A percentile compares a stretch with the other conserved stretches of the same genome.
These are phyloP conservation scores for Hypoxylon trugodes DNA, from an alignment of 495 filamentous ascomycete genomes.

Conservation along the genomic window DNA sequence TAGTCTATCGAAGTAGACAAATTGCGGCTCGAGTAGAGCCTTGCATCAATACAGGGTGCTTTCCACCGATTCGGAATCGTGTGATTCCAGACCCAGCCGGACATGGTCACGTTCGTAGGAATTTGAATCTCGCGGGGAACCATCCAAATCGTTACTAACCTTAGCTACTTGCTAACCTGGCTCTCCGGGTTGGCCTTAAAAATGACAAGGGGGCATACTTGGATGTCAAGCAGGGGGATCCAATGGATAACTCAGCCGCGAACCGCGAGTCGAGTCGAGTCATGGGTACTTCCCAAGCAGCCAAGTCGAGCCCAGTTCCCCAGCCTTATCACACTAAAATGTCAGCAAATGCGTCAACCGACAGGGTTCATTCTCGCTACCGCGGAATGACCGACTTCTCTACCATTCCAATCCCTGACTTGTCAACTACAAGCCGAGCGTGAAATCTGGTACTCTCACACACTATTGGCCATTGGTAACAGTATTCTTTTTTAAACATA, in stretches of 20 bases:
- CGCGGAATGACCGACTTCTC: conserved; percentile 33
- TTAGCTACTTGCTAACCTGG: conserved; percentile 1
- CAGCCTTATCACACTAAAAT: conserved; percentile 35
- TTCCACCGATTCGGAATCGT: background rate
- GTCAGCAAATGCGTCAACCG: conserved; percentile 1
- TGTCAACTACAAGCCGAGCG: background rate
- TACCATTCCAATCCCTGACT: conserved; percentile 8
- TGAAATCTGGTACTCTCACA: background rate
- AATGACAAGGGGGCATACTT: background rate
- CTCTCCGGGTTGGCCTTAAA: background rate
- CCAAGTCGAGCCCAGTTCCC: background rate
- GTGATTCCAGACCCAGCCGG: background rate
- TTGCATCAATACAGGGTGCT: conserved; percentile 1
- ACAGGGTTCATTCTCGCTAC: conserved; percentile 5
- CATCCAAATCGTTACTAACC: conserved; percentile 16
- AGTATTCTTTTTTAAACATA: conserved; percentile 17
- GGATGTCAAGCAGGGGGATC: conserved; percentile 4
- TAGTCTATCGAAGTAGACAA: background rate
- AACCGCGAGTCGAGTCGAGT: conserved; percentile 16
- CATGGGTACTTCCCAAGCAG: conserved; percentile 8
- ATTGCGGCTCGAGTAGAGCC: background rate
- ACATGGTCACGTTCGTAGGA: conserved; percentile 2
- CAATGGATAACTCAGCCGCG: background rate
- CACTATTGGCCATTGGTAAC: conserved; percentile 14
- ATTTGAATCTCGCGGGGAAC: conserved; percentile 9